These are phyloP conservation scores for Bassia scoparia DNA, from an alignment of 148 eudicot genomes.

Conservation along the genomic window DNA sequence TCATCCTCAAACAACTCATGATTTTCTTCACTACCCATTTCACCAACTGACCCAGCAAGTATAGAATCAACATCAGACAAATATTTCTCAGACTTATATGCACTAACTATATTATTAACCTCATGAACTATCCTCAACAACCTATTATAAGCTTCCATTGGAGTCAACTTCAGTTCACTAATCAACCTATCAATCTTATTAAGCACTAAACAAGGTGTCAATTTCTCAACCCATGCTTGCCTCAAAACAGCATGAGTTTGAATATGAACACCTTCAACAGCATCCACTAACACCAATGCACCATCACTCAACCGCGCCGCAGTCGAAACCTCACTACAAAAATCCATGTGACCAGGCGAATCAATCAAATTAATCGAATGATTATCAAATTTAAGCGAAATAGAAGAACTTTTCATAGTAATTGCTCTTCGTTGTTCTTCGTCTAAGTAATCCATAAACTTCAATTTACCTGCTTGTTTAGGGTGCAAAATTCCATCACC, in stretches of 20 bases:
- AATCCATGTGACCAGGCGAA: constrained; percentile 98
- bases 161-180: constrained; percentile 67
- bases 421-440: constrained; percentile 95
- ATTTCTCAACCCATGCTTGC: constrained; percentile 94
- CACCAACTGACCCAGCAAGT: constrained; percentile 51
- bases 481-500: constrained; percentile 84
- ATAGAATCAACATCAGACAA: constrained; percentile 89
- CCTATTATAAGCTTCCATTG: constrained; percentile 73
- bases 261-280: constrained; percentile 96
- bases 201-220: constrained; percentile 81
- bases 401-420: constrained; percentile 91
- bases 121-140: constrained; percentile 81
- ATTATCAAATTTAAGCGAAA: constrained; percentile 47
- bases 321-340: constrained; percentile 91
- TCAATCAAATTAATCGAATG: constrained; percentile 69
- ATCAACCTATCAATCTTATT: constrained; percentile 96
- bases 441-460: constrained; percentile 82
- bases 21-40: constrained; percentile 45
- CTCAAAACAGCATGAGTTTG: constrained; percentile 93
- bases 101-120: constrained; percentile 83
- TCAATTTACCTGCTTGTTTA: constrained; percentile 77
- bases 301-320: constrained; percentile 95
- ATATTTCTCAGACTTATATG: constrained; percentile 80
- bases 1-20: constrained; percentile 68
- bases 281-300: constrained; percentile 82